Evolutionary conservation across 345 rosid species (phyloP), one percentile per base, ranked within the genome.

Genomic region (Litchi chinensis): DNA sequence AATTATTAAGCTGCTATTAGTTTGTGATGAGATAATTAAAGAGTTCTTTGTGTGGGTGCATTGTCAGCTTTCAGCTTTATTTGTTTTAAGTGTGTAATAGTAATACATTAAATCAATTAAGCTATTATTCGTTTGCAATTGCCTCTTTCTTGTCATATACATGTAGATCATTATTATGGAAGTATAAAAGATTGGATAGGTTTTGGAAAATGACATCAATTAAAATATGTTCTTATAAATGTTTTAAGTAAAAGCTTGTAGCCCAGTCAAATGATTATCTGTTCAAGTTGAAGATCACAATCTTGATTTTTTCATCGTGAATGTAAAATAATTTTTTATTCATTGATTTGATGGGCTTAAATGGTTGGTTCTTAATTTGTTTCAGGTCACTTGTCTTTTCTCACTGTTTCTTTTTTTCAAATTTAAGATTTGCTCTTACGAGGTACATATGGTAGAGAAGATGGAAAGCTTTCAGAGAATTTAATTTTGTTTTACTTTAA

Each of bases 291-390:
- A 28, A 32, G 69, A 11, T 65, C 19, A 13, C 43, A 5, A 6
- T 65, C 7, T 66, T 37, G 10, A 28, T 13, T 37, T 13, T 41
- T 28, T 28, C 26, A 28, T 15, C 0, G 70, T 19, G 70, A 32
- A 66, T 66, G 52, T 46, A 8, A 70, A 70, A 43, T 66, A n/a
- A n/a, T 37, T 66, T 66, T 66, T 66, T n/a, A n/a, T 12, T 70
- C 60, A 22, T 70, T 19, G 52, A 48, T 71, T 16, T 24, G 60
- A 13, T 15, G 40, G 50, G 16, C 26, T 68, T 43, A n/a, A 43
- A 68, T 21, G 22, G 56, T 44, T 5, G 57, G 28, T 21, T 16
- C 13, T 41, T 68, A 68, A 41, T 40, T 40, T 68, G 28, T 43
- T 41, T 43, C 22, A 7, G 48, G 22, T 12, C 71, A 43, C 16